Percentiles rank a stretch among this genome's conserved stretches.
Evolutionary conservation across 1,139 yeast genomes (phyloP).

Genomic region (Hansenula anomala): DNA sequence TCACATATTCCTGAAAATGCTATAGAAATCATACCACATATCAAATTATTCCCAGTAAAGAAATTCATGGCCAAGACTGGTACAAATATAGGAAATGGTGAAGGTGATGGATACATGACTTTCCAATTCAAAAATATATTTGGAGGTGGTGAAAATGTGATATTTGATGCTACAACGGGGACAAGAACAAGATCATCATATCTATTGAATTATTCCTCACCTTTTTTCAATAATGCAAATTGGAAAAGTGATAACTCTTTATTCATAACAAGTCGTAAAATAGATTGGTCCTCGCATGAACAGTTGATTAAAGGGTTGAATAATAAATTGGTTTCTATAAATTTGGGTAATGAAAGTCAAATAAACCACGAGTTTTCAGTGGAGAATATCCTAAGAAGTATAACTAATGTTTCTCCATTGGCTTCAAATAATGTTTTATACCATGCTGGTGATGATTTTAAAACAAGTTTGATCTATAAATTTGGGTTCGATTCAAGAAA

Average conservation of each 20-base stretch:
- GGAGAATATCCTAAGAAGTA: slow-evolving; percentile 62
- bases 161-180: slow-evolving; percentile 75
- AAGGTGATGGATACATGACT: slow-evolving; percentile 87
- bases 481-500: slow-evolving; percentile 54
- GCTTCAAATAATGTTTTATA: slow-evolving; percentile 28
- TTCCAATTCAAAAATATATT: slow-evolving; percentile 72
- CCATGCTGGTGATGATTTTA: slow-evolving; percentile 57
- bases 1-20: slow-evolving; percentile 21
- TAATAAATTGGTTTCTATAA: slow-evolving; percentile 36
- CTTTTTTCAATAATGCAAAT: slow-evolving; percentile 44
- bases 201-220: slow-evolving; percentile 57
- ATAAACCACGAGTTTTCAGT: slow-evolving; percentile 54
- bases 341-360: slow-evolving; percentile 12
- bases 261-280: slow-evolving; percentile 53
- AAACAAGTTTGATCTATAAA: slow-evolving; percentile 51
- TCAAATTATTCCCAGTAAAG: slow-evolving; percentile 57
- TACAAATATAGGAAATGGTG: slow-evolving; percentile 92
- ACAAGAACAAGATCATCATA: slow-evolving; percentile 77
- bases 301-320: slow-evolving; percentile 57
- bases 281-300: slow-evolving; percentile 68
- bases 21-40: slow-evolving; percentile 48
- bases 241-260: slow-evolving; percentile 52
- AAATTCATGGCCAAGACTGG: slow-evolving; percentile 79
- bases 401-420: slow-evolving; percentile 34
- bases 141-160: slow-evolving; percentile 83